Percentiles rank a stretch among this genome's conserved stretches.
Evolutionary conservation across 2,329 filamentous ascomycete species (phyloP).

Genomic region (Penicillium sp.): DNA sequence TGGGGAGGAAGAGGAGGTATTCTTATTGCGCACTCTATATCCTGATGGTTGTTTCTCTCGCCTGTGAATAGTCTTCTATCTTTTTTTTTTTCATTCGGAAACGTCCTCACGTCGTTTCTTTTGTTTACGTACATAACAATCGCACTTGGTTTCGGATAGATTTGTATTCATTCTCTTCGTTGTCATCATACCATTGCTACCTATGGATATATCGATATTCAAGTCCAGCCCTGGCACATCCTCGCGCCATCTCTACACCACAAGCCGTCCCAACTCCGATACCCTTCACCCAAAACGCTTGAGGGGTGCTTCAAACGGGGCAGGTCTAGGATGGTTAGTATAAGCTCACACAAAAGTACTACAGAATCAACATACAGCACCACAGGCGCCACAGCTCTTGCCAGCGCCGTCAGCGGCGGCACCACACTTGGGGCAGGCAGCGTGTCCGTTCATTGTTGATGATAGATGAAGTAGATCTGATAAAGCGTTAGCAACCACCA

Average conservation of each 20-base stretch:
- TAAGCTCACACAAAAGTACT: background rate
- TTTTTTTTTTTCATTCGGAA: conserved; percentile 1
- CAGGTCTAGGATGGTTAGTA: conserved; percentile 20
- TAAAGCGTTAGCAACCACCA: background rate
- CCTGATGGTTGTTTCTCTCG: conserved; percentile 17
- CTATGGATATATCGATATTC: conserved; percentile 4
- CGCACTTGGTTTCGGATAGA: conserved; percentile 3
- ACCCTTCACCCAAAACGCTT: background rate
- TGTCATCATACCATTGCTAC: conserved; percentile 1
- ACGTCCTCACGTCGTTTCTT: conserved; percentile 12
- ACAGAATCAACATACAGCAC: conserved; percentile 19
- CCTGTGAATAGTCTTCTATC: conserved; percentile 14
- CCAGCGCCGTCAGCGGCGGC: conserved; percentile 10
- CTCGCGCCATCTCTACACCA: background rate
- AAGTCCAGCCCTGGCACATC: background rate
- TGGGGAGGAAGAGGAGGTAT: background rate
- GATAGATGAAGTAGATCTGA: conserved; percentile 6
- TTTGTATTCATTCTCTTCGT: conserved; percentile 1
- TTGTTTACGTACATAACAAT: conserved; percentile 23
- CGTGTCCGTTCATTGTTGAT: conserved; percentile 24
- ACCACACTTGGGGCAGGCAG: conserved; percentile 26
- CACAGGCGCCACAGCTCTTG: conserved; percentile 27
- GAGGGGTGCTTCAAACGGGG: conserved; percentile 17
- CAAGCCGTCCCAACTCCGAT: background rate
- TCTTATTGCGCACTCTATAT: conserved; percentile 16